Evolutionary conservation across 2,329 filamentous ascomycete genomes (phyloP), one percentile per base, ranked within the genome.

Genomic region (Beauveria varroae): DNA sequence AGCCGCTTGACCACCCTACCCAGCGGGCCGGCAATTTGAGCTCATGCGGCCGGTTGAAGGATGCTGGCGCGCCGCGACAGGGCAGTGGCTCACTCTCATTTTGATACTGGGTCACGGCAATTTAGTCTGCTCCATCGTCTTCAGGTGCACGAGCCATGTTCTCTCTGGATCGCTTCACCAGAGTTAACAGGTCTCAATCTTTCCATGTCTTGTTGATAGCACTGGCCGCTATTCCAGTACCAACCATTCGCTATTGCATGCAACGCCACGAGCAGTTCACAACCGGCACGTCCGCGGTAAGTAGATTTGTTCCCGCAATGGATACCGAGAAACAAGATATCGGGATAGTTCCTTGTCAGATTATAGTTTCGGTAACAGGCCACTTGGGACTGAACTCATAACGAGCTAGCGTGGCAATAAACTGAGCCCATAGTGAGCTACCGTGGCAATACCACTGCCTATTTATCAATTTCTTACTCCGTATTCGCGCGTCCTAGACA

Each of bases 11-110:
- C 60, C 30, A 52, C 58, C 58, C 59, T 43, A 61, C 51, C 51
- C 59, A 55, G 52, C 59, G 59, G 59, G 59, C 51, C 52, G 59
- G 59, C 59, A 61, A 61, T 61, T 61, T 61, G 44, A 61, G 59
- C 59, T 52, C 51, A 56, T 56, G 51, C 41, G 47, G 26, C 51
- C 34, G 52, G 41, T 30, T 37, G 51, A 49, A 41, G 51, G 43
- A 52, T 58, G 30, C 34, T 20, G 14, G 44, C 28, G 56, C 50
- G 34, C 28, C 10, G 24, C 51, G 16, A 22, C 30, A 12, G 26
- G 16, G 26, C 20, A 57, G 40, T 52, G 22, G 30, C 24, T 59
- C 37, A 44, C 22, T 50, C 24, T 30, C 52, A 43, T 44, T 59
- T 28, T 44, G 47, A 12, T 14, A 40, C 30, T 41, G 46, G 46